phyloP scores from a whole-genome alignment of 352 stramenopile genomes.

The Phytophthora cryptogea region DNA sequence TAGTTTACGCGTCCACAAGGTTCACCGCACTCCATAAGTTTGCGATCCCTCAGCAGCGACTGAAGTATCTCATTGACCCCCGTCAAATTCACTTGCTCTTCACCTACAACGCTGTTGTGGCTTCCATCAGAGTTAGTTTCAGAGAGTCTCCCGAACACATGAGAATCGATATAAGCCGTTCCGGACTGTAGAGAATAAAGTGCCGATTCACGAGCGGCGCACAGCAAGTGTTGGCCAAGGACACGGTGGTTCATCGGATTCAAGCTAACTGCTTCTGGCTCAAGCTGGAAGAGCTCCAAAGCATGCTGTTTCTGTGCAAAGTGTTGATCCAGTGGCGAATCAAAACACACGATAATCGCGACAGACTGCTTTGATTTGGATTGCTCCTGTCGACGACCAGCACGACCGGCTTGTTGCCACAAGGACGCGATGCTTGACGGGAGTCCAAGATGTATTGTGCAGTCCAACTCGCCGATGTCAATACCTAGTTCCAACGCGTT shows the following conservation, averaged over 20 bases:
- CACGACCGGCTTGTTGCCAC: conserved; percentile 96
- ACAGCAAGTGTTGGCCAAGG: conserved; percentile 93
- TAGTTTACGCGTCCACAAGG: conserved; percentile 46
- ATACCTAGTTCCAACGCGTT: conserved; percentile 98
- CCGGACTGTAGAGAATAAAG: conserved; percentile 76
- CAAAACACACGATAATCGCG: conserved; percentile 95
- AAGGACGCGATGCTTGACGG: conserved; percentile 93
- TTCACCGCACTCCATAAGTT: conserved; percentile 44
- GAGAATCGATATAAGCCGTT: conserved; percentile 65
- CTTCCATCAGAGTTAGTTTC: background rate
- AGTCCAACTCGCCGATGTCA: conserved; percentile 94
- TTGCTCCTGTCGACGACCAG: conserved; percentile 82
- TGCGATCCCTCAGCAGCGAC: conserved; percentile 44
- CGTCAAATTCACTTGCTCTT: conserved; percentile 3
- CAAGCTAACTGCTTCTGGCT: conserved; percentile 79
- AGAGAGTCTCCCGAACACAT: conserved; percentile 52
- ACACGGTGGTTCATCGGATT: conserved; percentile 89
- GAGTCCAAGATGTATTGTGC: conserved; percentile 96
- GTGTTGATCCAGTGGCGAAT: conserved; percentile 94
- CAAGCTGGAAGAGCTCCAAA: conserved; percentile 66
- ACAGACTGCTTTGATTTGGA: conserved; percentile 79
- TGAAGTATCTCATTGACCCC: conserved; percentile 20
- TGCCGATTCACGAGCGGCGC: conserved; percentile 91
- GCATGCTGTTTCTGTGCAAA: conserved; percentile 66
- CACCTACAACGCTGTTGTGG: background rate